Evolutionary conservation across 305 asterid species (phyloP), one percentile per base, ranked within the genome.

Genomic region (Fraxinus dipetala): DNA sequence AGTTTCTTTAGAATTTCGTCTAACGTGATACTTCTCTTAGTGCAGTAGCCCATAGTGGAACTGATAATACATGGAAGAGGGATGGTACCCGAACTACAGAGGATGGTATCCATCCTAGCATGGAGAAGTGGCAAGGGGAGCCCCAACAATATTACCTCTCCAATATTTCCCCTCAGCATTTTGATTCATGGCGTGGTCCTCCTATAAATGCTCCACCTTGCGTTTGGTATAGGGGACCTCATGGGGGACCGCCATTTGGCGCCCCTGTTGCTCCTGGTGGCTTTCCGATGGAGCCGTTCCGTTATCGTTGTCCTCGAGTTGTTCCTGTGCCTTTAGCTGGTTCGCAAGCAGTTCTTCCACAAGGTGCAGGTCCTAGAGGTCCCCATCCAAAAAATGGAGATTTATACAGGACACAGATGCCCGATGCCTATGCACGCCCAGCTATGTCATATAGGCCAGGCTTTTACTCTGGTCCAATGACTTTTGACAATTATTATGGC

Each of bases 401-500:
- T 86, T 78, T 92, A 48, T 96, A 88, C 91, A 88, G 97, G 86
- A 92, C 98, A 31, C 97, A 90, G 78, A 86, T 90, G 84, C 91
- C 91, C 30, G 98, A 96, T 74, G 87, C 91, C 84, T 96, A 87
- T 89, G 89, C 92, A 79, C 95, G 90, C 45, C 94, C 98, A 82
- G 93, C 93, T 82, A 91, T 93, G 96, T 93, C 91, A 16, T 95
- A 87, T 85, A 88, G 97, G 84, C 99, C 98, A 72, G 94, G 95
- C 28, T 93, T 90, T 88, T 96, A 92, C 92, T 92, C 91, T 65
- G 97, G 94, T 24, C 98, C 97, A 48, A 84, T 93, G 92, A 74
- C 90, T 78, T 93, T 88, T 84, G 99, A 96, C 30, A 93, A 98
- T 61, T 94, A 90, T 80, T 94, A 93, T 90, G 93, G 99, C 75